Conservation (phyloP, 352 stramenopile genomes). For the Phytophthora vignae region DNA sequence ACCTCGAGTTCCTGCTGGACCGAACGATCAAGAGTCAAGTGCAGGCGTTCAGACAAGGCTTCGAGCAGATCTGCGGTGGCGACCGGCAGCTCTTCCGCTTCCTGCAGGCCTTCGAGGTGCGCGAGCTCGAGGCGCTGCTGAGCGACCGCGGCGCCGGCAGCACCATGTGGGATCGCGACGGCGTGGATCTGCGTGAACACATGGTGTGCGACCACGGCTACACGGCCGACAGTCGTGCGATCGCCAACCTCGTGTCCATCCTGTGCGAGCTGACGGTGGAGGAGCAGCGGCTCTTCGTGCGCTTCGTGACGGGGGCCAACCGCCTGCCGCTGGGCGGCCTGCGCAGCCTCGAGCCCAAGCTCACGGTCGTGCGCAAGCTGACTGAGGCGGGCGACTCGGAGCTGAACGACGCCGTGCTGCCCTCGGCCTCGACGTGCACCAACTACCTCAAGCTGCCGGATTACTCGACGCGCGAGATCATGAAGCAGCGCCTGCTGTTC, state of each 20-base stretch:
- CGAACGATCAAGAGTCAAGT: conserved; percentile 71
- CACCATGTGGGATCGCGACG: conserved; percentile 78
- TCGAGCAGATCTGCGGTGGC: conserved; percentile 66
- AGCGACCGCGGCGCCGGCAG: conserved; percentile 51
- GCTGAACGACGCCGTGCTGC: conserved; percentile 63
- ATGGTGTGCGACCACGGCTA: conserved; percentile 91
- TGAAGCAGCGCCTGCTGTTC: conserved; percentile 78
- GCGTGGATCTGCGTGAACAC: conserved; percentile 69
- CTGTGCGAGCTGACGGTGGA: conserved; percentile 71
- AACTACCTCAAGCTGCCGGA: conserved; percentile 94
- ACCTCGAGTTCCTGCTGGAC: conserved; percentile 67
- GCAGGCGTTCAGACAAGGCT: conserved; percentile 70
- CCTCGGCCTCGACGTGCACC: conserved; percentile 90
- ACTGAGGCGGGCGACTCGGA: conserved; percentile 29
- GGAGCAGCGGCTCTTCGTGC: conserved; percentile 87
- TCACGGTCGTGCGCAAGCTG: conserved; percentile 91
- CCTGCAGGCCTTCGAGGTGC: conserved; percentile 66
- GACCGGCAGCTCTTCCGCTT: conserved; percentile 40
- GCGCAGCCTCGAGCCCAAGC: conserved; percentile 79
- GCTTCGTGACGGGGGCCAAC: conserved; percentile 91
- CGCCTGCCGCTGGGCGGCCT: conserved; percentile 88
- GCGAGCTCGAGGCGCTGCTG: conserved; percentile 75
- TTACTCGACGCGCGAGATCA: conserved; percentile 82
- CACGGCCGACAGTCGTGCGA: conserved; percentile 64
- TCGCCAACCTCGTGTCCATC: conserved; percentile 79